phyloP scores from a whole-genome alignment of 1,284 basidiomycete species.

The Quambalaria eucalypti region DNA sequence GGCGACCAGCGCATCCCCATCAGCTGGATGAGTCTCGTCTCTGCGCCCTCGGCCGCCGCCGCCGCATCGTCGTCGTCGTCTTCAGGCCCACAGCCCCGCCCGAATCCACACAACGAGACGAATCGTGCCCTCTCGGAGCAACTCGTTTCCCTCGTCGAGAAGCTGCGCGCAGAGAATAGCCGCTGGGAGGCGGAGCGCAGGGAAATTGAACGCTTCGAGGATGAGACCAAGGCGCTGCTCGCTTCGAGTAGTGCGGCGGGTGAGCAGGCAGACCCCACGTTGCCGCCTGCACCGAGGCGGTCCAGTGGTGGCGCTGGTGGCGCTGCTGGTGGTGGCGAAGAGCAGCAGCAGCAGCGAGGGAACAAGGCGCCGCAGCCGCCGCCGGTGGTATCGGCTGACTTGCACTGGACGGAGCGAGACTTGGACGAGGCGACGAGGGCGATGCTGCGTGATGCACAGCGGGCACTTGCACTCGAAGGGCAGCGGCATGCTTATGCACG shows the following conservation, averaged over 20 bases:
- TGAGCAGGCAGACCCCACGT: too few relatives aligned
- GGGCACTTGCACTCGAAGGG: background rate
- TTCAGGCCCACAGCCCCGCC: constrained; percentile 7
- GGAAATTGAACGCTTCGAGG: constrained; percentile 20
- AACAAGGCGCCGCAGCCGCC: too few relatives aligned
- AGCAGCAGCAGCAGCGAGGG: too few relatives aligned
- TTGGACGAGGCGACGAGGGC: constrained; percentile 13
- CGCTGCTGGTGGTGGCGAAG: too few relatives aligned
- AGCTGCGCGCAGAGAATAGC: constrained; percentile 20
- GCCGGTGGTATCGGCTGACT: too few relatives aligned
- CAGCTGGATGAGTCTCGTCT: constrained; percentile 23
- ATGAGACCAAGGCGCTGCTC: constrained; percentile 11
- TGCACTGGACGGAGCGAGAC: constrained; percentile 8
- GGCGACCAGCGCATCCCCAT: constrained; percentile 32
- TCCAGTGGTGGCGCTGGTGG: too few relatives aligned
- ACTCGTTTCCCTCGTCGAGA: constrained; percentile 18
- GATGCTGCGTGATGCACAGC: background rate
- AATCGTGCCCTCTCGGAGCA: constrained; percentile 25
- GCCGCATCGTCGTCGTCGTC: background rate
- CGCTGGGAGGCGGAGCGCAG: constrained; percentile 25
- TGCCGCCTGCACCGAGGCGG: too few relatives aligned
- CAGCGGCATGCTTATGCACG: too few relatives aligned
- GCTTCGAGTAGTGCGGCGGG: too few relatives aligned
- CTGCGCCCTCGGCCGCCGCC: background rate
- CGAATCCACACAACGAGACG: constrained; percentile 32